These are phyloP conservation scores for Candida chauliodis DNA, from an alignment of 805 yeast genomes.

Conservation along the genomic window DNA sequence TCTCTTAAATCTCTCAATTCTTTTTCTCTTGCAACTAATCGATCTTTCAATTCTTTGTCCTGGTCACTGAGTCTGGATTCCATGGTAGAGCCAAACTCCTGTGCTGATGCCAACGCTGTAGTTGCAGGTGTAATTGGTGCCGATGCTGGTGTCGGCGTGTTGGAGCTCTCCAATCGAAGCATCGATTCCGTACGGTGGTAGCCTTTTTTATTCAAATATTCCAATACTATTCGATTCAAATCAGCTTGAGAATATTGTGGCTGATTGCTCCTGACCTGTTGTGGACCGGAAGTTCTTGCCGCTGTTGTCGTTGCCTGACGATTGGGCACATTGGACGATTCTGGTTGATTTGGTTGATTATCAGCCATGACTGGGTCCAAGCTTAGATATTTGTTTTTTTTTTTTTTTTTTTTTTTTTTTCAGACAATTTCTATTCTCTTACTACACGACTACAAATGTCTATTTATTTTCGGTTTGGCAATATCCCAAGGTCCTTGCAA, in stretches of 20 bases:
- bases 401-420: background rate
- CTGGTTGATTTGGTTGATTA: no score
- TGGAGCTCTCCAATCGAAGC: constrained; percentile 80
- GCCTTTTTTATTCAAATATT: constrained; percentile 89
- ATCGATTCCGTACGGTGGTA: constrained; percentile 92
- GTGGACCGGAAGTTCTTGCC: constrained; percentile 2
- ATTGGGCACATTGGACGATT: no score
- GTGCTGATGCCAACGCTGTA: constrained; percentile 32
- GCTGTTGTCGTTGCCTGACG: no score
- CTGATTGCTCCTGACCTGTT: constrained; percentile 23
- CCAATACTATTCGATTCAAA: constrained; percentile 86
- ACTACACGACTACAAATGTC: constrained; percentile 4
- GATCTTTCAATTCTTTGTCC: constrained; percentile 27
- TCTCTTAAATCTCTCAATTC: constrained; percentile 37
- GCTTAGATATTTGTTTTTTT: background rate
- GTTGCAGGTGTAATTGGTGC: constrained; percentile 49
- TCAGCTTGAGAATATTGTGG: constrained; percentile 75
- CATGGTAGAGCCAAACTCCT: constrained; percentile 13
- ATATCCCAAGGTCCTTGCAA: constrained; percentile 93
- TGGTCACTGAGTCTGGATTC: constrained; percentile 12
- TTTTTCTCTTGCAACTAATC: constrained; percentile 23
- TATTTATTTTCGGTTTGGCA: constrained; percentile 54
- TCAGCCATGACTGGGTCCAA: background rate
- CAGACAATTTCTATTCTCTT: background rate
- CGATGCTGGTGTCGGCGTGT: constrained; percentile 50